phyloP scores from a whole-genome alignment of 1,284 basidiomycete species.

The Malassezia slooffiae region DNA sequence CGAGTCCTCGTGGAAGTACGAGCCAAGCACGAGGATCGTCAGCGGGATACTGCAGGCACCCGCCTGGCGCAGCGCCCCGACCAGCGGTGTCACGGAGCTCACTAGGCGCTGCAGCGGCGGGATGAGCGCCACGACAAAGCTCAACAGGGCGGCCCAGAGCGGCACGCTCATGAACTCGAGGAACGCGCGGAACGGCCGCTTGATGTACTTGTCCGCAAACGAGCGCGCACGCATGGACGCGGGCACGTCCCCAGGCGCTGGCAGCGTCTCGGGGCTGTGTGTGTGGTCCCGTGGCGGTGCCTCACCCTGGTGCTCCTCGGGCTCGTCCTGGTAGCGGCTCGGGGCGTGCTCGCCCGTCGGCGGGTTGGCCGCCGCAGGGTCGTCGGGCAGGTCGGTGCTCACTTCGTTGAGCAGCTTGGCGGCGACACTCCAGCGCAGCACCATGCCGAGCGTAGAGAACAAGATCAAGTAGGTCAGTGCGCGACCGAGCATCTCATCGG shows the following conservation, averaged over 20 bases:
- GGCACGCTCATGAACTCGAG: conserved; percentile 70
- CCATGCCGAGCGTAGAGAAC: conserved; percentile 84
- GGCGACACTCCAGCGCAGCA: conserved; percentile 49
- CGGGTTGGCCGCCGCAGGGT: conserved; percentile 2
- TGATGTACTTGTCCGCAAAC: conserved; percentile 12
- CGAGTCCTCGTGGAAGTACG: conserved; percentile 57
- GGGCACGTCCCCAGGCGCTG: too few relatives aligned
- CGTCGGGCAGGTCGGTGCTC: not conserved
- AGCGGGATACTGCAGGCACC: conserved; percentile 57
- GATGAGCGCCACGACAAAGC: conserved; percentile 68
- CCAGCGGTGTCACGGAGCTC: conserved; percentile 44
- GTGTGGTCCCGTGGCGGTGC: too few relatives aligned
- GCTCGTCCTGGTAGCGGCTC: conserved; percentile 4
- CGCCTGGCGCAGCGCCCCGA: conserved; percentile 48
- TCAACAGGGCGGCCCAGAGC: conserved; percentile 55
- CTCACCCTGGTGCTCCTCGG: not conserved
- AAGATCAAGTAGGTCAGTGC: conserved; percentile 83
- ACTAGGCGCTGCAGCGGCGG: conserved; percentile 53
- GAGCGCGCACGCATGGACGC: not conserved
- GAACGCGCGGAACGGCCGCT: conserved; percentile 49
- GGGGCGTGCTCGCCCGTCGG: not conserved
- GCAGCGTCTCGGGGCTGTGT: too few relatives aligned
- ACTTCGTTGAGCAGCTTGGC: conserved; percentile 45
- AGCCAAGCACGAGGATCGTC: conserved; percentile 80
- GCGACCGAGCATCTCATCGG: conserved; percentile 77